Evolutionary conservation across 148 eudicot species (phyloP), one percentile per base, ranked within the genome.

Genomic region (Beta vulgaris): DNA sequence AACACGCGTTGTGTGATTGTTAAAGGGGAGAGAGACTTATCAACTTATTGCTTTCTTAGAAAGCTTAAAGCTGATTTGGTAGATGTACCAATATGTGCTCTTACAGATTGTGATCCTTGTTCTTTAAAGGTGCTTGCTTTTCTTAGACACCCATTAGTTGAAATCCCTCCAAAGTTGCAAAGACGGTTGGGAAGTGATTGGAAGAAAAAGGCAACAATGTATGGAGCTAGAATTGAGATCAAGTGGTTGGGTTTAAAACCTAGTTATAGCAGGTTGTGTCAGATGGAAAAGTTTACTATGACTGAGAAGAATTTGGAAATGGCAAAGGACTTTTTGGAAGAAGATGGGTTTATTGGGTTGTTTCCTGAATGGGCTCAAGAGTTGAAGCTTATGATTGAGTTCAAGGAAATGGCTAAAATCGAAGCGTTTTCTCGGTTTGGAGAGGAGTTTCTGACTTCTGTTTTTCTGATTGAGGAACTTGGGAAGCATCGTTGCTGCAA

Each of bases 351-450:
- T 66, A 49, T 13, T 39, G 70, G 70, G 70, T 11, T 66, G 70
- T 66, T 66, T 66, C 70, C 32, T 66, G 70, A 66, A 29, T 66
- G 70, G 70, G 70, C 70, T 37, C 49, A 66, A 25, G 49, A 66
- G 48, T 23, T 66, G 49, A 40, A 26, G 10, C 34, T 66, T 12
- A 40, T 66, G 49, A 12, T 66, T 39, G 32, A 37, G 28, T 1
- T 46, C 4, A 21, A 65, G 16, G 48, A 65, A 6, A 36, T 37
- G 70, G 70, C 70, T 66, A 66, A 40, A 40, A 26, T 68, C 36
- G 34, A 43, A 23, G 71, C 54, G 11, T 43, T 68, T 68, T 13
- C 21, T 68, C 23, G 15, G 11, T 68, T 68, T 15, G 71, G 54
- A 4, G 71, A 68, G 21, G 71, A 68, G 53, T 68, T 11, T 46